These are phyloP conservation scores for Nemania serpens DNA, from an alignment of 2,329 filamentous ascomycete species.

Conservation along the genomic window DNA sequence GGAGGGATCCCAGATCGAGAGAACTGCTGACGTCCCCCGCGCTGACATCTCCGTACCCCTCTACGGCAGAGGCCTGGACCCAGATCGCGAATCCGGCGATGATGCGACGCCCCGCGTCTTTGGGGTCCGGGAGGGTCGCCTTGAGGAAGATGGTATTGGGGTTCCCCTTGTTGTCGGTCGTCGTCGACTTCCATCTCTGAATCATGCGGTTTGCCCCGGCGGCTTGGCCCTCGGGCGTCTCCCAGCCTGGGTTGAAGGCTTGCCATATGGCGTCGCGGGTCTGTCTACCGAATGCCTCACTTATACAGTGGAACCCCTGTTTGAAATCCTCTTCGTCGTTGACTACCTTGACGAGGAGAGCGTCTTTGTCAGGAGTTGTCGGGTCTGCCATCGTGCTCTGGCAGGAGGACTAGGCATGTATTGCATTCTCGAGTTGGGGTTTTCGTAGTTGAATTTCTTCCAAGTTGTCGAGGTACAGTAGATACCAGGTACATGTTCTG, in stretches of 20 bases:
- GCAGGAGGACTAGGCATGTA: too few relatives aligned
- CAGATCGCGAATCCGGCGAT: slow-evolving; percentile 62
- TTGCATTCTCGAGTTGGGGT: too few relatives aligned
- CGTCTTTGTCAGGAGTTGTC: slow-evolving; percentile 13
- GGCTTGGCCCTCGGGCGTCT: slow-evolving; percentile 51
- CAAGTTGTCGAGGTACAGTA: too few relatives aligned
- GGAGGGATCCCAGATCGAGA: slow-evolving; percentile 44
- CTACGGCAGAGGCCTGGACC: slow-evolving; percentile 55
- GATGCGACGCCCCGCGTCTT: slow-evolving; percentile 30
- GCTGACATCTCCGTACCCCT: slow-evolving; percentile 52
- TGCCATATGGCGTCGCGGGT: slow-evolving; percentile 56
- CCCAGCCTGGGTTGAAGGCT: slow-evolving; percentile 59
- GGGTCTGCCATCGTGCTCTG: slow-evolving; percentile 7
- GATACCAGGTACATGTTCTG: too few relatives aligned
- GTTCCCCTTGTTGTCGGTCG: slow-evolving; percentile 49
- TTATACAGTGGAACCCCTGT: slow-evolving; percentile 39
- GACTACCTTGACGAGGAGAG: slow-evolving; percentile 34
- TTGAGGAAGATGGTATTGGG: slow-evolving; percentile 59
- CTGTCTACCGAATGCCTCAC: slow-evolving; percentile 56
- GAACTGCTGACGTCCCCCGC: slow-evolving; percentile 40
- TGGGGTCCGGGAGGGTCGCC: slow-evolving; percentile 52
- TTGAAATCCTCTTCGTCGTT: slow-evolving; percentile 30
- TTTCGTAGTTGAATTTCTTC: too few relatives aligned
- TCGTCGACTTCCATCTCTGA: slow-evolving; percentile 48
- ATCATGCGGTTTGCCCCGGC: slow-evolving; percentile 45